A percentile compares a stretch with the other conserved stretches of the same genome.
Evolutionary conservation across 192 early-diverging fungal genomes (phyloP).

Genomic region (Coemansia sp.): DNA sequence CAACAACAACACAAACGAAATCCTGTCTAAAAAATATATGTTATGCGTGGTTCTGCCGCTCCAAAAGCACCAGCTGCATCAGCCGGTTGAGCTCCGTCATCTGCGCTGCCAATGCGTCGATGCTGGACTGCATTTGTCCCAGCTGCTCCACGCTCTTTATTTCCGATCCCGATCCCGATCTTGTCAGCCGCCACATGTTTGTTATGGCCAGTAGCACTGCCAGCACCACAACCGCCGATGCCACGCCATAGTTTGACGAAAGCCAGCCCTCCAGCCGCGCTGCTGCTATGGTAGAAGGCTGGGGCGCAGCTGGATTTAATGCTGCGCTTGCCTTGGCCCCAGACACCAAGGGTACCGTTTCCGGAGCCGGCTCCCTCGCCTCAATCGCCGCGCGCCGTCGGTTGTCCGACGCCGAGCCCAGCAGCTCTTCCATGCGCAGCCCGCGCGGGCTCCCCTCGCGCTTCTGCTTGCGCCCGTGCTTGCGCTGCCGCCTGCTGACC

Average conservation of each 20-base stretch:
- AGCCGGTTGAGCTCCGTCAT: slow-evolving; percentile 17
- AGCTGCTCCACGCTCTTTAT: slow-evolving; percentile 7
- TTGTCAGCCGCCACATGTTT: slow-evolving; percentile 23
- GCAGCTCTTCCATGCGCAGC: slow-evolving; percentile 48
- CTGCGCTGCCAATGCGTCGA: slow-evolving; percentile 27
- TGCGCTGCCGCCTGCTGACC: slow-evolving; percentile 8
- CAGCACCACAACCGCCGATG: slow-evolving; percentile 10
- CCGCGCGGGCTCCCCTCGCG: slow-evolving; percentile 39
- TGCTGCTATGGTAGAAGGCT: slow-evolving; percentile 7
- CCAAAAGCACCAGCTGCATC: slow-evolving; percentile 20
- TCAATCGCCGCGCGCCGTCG: background rate
- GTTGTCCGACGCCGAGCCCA: slow-evolving; percentile 4
- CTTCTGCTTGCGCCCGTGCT: slow-evolving; percentile 6
- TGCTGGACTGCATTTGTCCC: slow-evolving; percentile 17
- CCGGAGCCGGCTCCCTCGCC: background rate
- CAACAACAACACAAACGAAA: no score
- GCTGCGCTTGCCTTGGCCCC: background rate
- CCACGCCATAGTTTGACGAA: background rate
- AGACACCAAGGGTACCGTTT: background rate
- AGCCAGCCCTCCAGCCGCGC: no score
- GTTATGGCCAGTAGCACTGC: slow-evolving; percentile 13
- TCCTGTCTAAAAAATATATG: background rate
- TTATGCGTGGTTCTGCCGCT: background rate
- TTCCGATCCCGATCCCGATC: background rate
- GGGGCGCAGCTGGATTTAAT: background rate